These are phyloP conservation scores for Kockovaella imperatae DNA, from an alignment of 768 basidiomycete genomes.

Conservation along the genomic window DNA sequence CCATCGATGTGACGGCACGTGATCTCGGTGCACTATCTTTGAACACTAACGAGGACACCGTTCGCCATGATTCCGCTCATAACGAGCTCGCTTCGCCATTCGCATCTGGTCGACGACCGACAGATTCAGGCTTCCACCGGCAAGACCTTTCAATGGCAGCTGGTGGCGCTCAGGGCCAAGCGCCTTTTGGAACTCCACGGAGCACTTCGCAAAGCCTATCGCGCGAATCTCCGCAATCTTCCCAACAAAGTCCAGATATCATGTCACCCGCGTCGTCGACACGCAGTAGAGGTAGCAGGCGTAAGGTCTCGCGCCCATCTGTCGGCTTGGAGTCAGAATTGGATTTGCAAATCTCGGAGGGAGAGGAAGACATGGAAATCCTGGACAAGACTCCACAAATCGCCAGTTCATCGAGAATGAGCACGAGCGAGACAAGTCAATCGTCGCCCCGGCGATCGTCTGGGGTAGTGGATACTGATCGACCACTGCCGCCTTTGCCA, in stretches of 20 bases:
- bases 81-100: neutral
- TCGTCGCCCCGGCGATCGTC: neutral
- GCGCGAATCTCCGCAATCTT: no score
- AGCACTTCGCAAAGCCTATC: no score
- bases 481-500: conserved; percentile 19
- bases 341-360: neutral
- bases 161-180: no score
- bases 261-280: neutral
- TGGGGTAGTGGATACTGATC: neutral
- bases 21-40: conserved; percentile 34
- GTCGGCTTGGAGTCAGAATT: neutral
- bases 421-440: neutral
- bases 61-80: no score
- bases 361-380: conserved; percentile 18
- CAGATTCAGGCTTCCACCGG: no score
- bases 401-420: neutral
- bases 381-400: conserved; percentile 11
- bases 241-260: no score
- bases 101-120: neutral
- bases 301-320: no score
- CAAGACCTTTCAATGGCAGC: no score
- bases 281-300: no score
- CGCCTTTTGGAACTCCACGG: no score
- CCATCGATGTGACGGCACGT: conserved; percentile 19
- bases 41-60: conserved; percentile 6